phyloP scores from a whole-genome alignment of 352 stramenopile species.

The Phytopythium boreale region DNA sequence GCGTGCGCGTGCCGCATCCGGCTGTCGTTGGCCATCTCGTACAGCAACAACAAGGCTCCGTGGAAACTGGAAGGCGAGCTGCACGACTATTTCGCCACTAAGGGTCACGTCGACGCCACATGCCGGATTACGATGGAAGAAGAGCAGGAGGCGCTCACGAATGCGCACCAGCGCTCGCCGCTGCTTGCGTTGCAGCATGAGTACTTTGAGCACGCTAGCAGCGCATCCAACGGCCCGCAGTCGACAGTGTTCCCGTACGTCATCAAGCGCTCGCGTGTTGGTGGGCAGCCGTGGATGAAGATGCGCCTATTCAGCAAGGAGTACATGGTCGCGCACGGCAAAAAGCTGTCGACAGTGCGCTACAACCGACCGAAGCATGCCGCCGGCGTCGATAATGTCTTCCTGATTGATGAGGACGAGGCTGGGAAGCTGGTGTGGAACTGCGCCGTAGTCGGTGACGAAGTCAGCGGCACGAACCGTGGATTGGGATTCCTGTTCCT shows the following conservation, averaged over 20 bases:
- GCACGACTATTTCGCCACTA: constrained; percentile 88
- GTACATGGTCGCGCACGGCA: constrained; percentile 71
- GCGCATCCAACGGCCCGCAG: not conserved
- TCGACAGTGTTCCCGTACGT: constrained; percentile 2
- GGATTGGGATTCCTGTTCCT: constrained; percentile 78
- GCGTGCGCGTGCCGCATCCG: constrained; percentile 94
- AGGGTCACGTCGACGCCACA: constrained; percentile 88
- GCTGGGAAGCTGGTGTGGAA: constrained; percentile 82
- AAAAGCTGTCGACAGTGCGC: constrained; percentile 77
- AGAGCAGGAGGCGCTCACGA: constrained; percentile 90
- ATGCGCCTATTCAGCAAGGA: constrained; percentile 71
- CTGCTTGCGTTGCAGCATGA: constrained; percentile 70
- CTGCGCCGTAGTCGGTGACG: constrained; percentile 73
- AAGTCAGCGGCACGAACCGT: constrained; percentile 79
- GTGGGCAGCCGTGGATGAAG: constrained; percentile 84
- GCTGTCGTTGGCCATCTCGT: constrained; percentile 84
- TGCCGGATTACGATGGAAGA: constrained; percentile 94
- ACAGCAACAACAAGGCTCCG: constrained; percentile 90
- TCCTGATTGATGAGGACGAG: constrained; percentile 76
- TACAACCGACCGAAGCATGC: constrained; percentile 80
- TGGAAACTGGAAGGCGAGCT: constrained; percentile 80
- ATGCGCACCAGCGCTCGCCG: constrained; percentile 64
- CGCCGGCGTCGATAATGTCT: constrained; percentile 48
- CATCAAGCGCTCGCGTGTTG: constrained; percentile 62
- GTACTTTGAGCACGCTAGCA: constrained; percentile 50